Conservation (phyloP, 164 flowering plant species). For the Nymphaea thermarum region DNA sequence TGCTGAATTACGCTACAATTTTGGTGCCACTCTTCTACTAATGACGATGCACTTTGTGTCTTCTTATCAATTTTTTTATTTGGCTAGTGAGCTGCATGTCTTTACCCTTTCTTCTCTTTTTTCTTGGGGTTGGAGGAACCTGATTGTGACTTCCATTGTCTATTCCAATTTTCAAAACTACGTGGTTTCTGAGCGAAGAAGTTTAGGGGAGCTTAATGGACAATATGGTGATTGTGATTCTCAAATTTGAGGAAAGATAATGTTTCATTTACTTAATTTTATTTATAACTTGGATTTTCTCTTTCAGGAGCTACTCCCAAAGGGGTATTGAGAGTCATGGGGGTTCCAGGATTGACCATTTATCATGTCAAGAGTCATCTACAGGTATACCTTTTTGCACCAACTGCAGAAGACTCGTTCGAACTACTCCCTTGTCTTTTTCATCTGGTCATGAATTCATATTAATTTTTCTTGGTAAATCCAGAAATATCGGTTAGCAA, state of each 20-base stretch:
- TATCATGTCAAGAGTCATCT: conserved; percentile 98
- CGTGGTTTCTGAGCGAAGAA: too few species aligned
- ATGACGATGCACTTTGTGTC: too few species aligned
- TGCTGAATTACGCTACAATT: not conserved
- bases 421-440: not conserved
- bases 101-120: too few species aligned
- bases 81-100: too few species aligned
- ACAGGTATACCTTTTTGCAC: conserved; percentile 43
- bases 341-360: conserved; percentile 84
- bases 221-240: not conserved
- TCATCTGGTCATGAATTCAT: not conserved
- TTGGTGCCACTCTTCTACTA: too few species aligned
- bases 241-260: not conserved
- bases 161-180: too few species aligned
- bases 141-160: too few species aligned
- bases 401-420: not conserved
- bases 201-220: too few species aligned
- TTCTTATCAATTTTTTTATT: too few species aligned
- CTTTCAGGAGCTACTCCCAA: conserved; percentile 89
- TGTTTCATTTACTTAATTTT: not conserved
- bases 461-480: conserved; percentile 4
- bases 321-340: conserved; percentile 95
- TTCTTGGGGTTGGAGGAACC: too few species aligned
- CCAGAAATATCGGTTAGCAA: conserved; percentile 97
- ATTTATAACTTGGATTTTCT: not conserved